These are phyloP conservation scores for Artemisia argyi DNA, from an alignment of 129 eudicot species.

Conservation along the genomic window DNA sequence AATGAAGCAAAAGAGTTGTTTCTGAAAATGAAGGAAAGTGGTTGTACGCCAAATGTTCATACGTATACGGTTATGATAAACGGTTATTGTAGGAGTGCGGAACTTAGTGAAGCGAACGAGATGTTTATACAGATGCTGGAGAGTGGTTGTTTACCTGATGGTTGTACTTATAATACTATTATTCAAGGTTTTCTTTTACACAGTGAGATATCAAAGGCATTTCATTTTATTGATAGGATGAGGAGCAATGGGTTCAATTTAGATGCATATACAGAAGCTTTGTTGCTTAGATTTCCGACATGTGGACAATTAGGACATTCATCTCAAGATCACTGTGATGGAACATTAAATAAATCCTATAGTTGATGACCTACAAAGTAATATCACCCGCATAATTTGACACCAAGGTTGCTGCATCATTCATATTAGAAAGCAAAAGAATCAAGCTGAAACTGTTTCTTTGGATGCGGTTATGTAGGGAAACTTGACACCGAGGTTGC, in stretches of 20 bases:
- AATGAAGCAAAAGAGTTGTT: slow-evolving; percentile 21
- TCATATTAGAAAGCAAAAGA: not conserved
- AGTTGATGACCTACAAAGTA: slow-evolving; percentile 10
- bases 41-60: slow-evolving; percentile 13
- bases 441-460: slow-evolving; percentile 2
- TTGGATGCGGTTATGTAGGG: not conserved
- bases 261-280: slow-evolving; percentile 31
- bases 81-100: slow-evolving; percentile 32
- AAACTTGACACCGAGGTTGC: not conserved
- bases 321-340: not conserved
- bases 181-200: slow-evolving; percentile 27
- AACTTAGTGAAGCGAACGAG: slow-evolving; percentile 21
- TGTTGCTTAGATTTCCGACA: slow-evolving; percentile 27
- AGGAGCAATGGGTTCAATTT: slow-evolving; percentile 14
- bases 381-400: not conserved
- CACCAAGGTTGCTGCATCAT: not conserved
- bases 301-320: slow-evolving; percentile 22
- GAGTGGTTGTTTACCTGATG: slow-evolving; percentile 26
- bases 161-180: slow-evolving; percentile 29
- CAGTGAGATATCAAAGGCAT: slow-evolving; percentile 28
- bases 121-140: slow-evolving; percentile 27
- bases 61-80: slow-evolving; percentile 38
- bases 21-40: slow-evolving; percentile 30
- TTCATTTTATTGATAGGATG: slow-evolving; percentile 19
- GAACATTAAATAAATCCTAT: not conserved